Evolutionary conservation across 257 asterid genomes (phyloP).

Genomic region (Solanum pennellii): DNA sequence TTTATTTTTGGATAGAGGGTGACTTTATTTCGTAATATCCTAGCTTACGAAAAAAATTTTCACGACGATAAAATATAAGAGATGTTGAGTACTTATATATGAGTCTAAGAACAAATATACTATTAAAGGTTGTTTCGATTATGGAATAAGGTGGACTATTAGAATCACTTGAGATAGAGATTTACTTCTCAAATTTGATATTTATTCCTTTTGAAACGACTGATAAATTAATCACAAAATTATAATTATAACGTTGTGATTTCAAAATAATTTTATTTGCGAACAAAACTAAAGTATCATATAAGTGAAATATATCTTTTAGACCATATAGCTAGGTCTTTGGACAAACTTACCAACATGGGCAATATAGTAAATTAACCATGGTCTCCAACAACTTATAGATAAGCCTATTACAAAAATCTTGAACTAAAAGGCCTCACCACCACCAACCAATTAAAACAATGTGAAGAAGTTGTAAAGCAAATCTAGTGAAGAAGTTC

Average conservation of each 20-base stretch:
- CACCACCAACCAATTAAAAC: not conserved
- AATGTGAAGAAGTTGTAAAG: not conserved
- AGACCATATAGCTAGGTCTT: too few relatives aligned
- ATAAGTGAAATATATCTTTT: not conserved
- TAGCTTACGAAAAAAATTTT: not conserved
- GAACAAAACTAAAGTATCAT: not conserved
- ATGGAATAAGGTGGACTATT: not conserved
- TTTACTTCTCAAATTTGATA: not conserved
- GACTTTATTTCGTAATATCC: too few relatives aligned
- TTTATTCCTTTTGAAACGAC: not conserved
- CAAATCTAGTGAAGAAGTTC: not conserved
- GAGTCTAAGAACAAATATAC: not conserved
- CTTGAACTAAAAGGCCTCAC: not conserved
- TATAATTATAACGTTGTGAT: not conserved
- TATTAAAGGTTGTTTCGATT: not conserved
- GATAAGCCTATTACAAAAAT: not conserved
- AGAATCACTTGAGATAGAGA: not conserved
- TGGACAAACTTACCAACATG: not conserved
- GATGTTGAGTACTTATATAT: not conserved
- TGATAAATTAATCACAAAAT: not conserved
- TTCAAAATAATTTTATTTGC: rapidly evolving
- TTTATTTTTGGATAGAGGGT: too few relatives aligned
- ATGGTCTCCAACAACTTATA: not conserved
- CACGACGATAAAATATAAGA: too few relatives aligned
- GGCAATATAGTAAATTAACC: not conserved